Evolutionary conservation across 768 basidiomycete species (phyloP), one percentile per base, ranked within the genome.

Genomic region (Lactarius evosmus): DNA sequence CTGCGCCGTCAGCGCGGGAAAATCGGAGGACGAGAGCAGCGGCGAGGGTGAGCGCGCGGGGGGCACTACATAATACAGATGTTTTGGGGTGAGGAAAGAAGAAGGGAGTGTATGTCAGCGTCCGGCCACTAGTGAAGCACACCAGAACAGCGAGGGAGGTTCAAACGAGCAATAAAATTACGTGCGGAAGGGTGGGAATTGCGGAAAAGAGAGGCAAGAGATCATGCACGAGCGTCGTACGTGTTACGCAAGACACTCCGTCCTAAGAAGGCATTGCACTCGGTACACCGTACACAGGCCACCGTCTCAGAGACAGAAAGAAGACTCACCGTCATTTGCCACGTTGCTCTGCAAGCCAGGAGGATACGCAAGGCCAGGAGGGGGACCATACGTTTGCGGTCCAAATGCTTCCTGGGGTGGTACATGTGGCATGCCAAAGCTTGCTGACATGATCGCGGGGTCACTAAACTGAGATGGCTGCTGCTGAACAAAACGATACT

Each of bases 21-120:
- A 93, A 74, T 93, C 91, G 72, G 83, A 76, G 44, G 84, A 76
- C 66, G 89, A 89, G 60, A 91, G 72, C 54, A 75, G 73, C 57
- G 79, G 80, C 61, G 80, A 77, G 38, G 70, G 67, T 54, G 71
- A 67, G 41, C 57, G 68, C 44, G 68, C 54, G 62, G 62, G 61
- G 30, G 60, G 66, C 68, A 61, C 68, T 69, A 38, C 34, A 60
- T 53, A 63, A 53, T 56, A 68, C 36, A 70, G 60, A 63, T 58
- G 66, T 70, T 74, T 71, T 71, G 71, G 69, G 70, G 67, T 67
- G 67, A 70, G 38, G 41, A 67, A 60, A 58, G 55, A 49, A 62
- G 61, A 63, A 64, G 60, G 58, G 60, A 41, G 50, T 60, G 51
- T 50, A 63, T 57, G 67, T 68, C 66, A 68, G 67, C 67, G 65